These are phyloP conservation scores for Cardiospermum halicacabum DNA, from an alignment of 345 rosid species.

Conservation along the genomic window DNA sequence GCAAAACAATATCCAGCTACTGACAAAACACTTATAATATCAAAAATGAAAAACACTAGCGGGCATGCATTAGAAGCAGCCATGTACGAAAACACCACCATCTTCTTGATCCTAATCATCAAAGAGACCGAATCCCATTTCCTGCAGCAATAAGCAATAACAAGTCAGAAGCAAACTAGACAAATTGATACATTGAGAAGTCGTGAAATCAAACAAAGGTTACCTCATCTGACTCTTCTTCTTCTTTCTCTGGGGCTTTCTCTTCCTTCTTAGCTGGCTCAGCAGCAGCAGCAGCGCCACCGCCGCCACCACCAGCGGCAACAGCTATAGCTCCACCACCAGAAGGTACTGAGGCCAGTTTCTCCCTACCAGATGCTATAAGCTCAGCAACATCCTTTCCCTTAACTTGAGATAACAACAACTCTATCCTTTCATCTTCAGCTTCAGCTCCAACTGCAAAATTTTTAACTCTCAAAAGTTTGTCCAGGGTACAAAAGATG, in stretches of 20 bases:
- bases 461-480: background rate
- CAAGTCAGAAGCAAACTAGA: background rate
- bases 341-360: constrained; percentile 68
- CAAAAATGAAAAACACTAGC: constrained; percentile 11
- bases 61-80: background rate
- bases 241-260: constrained; percentile 76
- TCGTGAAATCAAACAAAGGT: constrained; percentile 7
- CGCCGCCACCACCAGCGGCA: constrained; percentile 37
- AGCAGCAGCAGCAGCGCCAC: constrained; percentile 40
- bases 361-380: constrained; percentile 67
- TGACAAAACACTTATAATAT: constrained; percentile 18
- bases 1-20: constrained; percentile 23
- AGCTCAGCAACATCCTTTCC: constrained; percentile 69
- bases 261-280: constrained; percentile 64
- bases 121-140: constrained; percentile 82
- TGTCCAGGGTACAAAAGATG: no score
- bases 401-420: constrained; percentile 44
- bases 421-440: constrained; percentile 56
- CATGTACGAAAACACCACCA: constrained; percentile 2
- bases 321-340: constrained; percentile 51
- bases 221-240: constrained; percentile 81
- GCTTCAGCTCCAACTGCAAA: constrained; percentile 63
- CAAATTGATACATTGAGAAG: background rate
- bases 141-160: constrained; percentile 35
- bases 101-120: constrained; percentile 39